phyloP scores from a whole-genome alignment of 78 protist genomes.

The Dictyostelium firmibasis region DNA sequence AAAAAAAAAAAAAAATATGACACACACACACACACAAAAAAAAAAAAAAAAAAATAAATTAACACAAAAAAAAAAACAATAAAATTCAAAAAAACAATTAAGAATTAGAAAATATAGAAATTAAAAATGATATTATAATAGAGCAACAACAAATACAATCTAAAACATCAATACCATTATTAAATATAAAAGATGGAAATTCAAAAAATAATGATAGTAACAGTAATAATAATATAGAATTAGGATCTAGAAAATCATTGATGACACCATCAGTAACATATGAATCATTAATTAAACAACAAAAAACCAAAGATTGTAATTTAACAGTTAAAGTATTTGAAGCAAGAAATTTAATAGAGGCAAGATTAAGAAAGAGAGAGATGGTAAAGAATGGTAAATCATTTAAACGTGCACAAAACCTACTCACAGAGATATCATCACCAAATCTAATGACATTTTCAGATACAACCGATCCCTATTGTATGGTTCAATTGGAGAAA shows the following conservation, averaged over 20 bases:
- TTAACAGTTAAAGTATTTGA: slow-evolving; percentile 68
- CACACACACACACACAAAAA: too few species aligned
- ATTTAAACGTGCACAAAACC: slow-evolving; percentile 54
- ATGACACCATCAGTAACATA: slow-evolving; percentile 6
- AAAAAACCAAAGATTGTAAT: slow-evolving; percentile 60
- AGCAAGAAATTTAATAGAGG: slow-evolving; percentile 46
- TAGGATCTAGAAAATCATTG: neutral
- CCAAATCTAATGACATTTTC: slow-evolving; percentile 71
- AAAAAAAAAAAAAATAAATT: too few species aligned
- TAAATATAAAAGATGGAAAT: neutral
- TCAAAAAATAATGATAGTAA: neutral
- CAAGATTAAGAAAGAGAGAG: slow-evolving; percentile 60
- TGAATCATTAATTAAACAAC: slow-evolving; percentile 4
- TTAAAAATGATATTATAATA: neutral
- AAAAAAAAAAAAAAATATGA: too few species aligned
- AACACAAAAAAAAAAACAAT: neutral
- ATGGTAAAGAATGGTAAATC: slow-evolving; percentile 2
- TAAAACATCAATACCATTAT: neutral
- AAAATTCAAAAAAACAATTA: neutral
- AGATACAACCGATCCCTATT: slow-evolving; percentile 70
- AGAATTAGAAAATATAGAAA: neutral
- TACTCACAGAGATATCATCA: slow-evolving; percentile 56
- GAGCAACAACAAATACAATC: neutral
- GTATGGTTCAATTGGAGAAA: slow-evolving; percentile 50
- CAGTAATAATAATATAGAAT: neutral